Base-by-base conservation (phyloP, 192 early-diverging fungal species). In the Podila minutissima region DNA sequence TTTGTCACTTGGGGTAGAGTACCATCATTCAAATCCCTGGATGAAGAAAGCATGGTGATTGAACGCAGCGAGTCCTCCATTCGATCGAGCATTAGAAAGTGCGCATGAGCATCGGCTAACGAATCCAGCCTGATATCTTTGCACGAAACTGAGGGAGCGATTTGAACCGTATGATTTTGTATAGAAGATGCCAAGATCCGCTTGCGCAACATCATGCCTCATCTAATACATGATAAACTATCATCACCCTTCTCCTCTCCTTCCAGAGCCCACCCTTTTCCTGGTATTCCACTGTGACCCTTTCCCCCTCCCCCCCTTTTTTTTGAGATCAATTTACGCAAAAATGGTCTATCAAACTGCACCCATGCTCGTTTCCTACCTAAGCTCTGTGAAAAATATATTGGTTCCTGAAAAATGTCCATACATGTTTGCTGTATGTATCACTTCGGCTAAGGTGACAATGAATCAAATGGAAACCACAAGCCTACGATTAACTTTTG, bases 131-230 rank as follows among this genome's bases (percentile, higher is more conserved):
- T 62, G 33, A 62, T 62, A 35, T 62, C 4, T 37, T 37, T 62
- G 61, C 33, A 32, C 7, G 33, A 20, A 62, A 35, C 61, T 35
- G 33, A 20, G 33, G 61, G 61, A 62, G 32, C 20, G 61, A 62
- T 38, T 62, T 62, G 61, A 62, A 62, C 61, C 61, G 33, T 37
- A 35, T 62, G 61, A 62, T 38, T 62, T 29, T 62, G 61, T 62
- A 35, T n/a, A 38, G 59, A 33, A 37, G 33, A 38, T 62, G 20
- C 33, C 61, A 62, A 22, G 61, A 62, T 62, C 61, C 20, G 20
- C 61, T 62, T n/a, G 61, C 32, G 59, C 59, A n/a, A 32, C 32
- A 62, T 62, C 33, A n/a, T 24, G 15, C 33, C 61, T 62, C 61
- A 62, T 62, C 61, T 37, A 62, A 62, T 62, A 22, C n/a, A 62